Base-by-base conservation (phyloP, 208 protist genomes). In the Leishmania tarentolae region DNA sequence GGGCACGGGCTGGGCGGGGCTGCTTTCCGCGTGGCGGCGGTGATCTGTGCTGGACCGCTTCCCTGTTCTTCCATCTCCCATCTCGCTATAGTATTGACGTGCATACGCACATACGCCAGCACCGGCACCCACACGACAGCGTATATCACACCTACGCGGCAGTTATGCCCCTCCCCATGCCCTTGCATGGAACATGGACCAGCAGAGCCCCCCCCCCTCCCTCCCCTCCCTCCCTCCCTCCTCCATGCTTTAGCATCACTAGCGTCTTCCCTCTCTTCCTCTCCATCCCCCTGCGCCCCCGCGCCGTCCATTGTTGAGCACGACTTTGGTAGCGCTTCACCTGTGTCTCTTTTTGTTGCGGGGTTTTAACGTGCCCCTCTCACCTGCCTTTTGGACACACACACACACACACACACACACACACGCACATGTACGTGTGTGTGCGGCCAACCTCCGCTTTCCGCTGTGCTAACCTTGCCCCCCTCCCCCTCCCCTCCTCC, bases 351-450 rank as follows among this genome's bases (percentile, higher is more conserved):
- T 0, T 28, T 17, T n/a, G n/a, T n/a, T n/a, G n/a, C n/a, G n/a
- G n/a, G n/a, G 44, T 56, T 11, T n/a, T 21, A n/a, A 21, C 24
- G 40, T 40, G 69, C 9, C n/a, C 53, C 21, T 0, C 15, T 37
- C 9, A 37, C 59, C 17, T 9, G 31, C n/a, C 0, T n/a, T 63
- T 0, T 73, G 69, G n/a, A n/a, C n/a, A n/a, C n/a, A n/a, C n/a
- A n/a, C n/a, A n/a, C n/a, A n/a, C n/a, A n/a, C n/a, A n/a, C n/a
- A n/a, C n/a, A n/a, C n/a, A n/a, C n/a, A n/a, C n/a, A n/a, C n/a
- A n/a, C n/a, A n/a, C n/a, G n/a, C n/a, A n/a, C n/a, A n/a, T 73
- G 17, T 74, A 17, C 53, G 44, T 52, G 69, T 74, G 69, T 52
- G 69, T 74, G 69, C 15, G 8, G 57, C 4, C n/a, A 0, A 35